Evolutionary conservation across 176 grass and related monocot species (phyloP), one percentile per base, ranked within the genome.

Genomic region (Cenchrus americanus): DNA sequence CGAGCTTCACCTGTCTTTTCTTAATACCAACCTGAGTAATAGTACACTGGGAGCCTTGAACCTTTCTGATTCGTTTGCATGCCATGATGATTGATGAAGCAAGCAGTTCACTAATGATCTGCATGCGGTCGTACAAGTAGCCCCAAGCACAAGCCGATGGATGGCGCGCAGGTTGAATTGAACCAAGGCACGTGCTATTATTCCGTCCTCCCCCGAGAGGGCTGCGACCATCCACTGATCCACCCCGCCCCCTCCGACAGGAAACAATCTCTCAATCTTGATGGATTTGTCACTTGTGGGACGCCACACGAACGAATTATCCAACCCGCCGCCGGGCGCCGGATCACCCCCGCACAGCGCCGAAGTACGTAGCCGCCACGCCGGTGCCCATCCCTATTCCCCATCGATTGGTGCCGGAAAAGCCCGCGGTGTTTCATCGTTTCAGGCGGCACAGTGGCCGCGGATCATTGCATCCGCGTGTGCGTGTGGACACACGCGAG

Each of bases 21-120:
- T 8, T 75, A 75, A 55, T 57, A 2, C 55, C 21, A 75, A 6
- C 17, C 50, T 75, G 72, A 57, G 15, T 37, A 4, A 0, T 37
- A 37, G 34, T 40, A 32, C 50, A 75, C 18, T n/a, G 50, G 55
- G 50, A 7, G 6, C 17, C 30, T 24, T 37, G 27, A 18, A n/a
- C 72, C 54, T 34, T 30, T 30, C 23, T 51, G 6, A 30, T 19
- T n/a, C 72, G 53, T 30, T 30, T 19, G 27, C 51, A 57, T 13
- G 71, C 72, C 55, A 57, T 75, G 72, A 75, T 75, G 72, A 40
- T 13, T 75, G 72, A 75, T 57, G 72, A 40, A n/a, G 4, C 27
- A 40, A 57, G 30, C 71, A 40, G 30, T 57, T 14, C 24, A 32
- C 72, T 34, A 51, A 75, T 73, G 53, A 34, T 74, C 49, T 54